phyloP scores from a whole-genome alignment of 441 rosid species.

The Euphorbia corollata region DNA sequence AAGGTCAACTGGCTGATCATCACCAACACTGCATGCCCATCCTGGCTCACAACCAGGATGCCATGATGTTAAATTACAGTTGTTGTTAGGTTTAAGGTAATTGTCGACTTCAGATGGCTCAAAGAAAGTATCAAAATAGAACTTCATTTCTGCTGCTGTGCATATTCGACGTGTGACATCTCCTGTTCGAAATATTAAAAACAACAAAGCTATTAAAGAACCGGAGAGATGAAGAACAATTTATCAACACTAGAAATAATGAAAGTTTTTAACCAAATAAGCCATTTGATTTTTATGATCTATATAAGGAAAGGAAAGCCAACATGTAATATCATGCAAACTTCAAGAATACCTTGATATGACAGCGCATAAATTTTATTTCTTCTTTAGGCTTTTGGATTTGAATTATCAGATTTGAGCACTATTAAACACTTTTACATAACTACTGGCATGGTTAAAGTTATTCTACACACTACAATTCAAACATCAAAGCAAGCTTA shows the following conservation, averaged over 20 bases:
- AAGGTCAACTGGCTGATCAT: conserved; percentile 40
- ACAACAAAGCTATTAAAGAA: background rate
- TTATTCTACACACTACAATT: background rate
- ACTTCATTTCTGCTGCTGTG: conserved; percentile 72
- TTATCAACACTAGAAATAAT: background rate
- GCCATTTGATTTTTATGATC: background rate
- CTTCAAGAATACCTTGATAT: background rate
- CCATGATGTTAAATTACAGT: conserved; percentile 89
- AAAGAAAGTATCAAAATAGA: conserved; percentile 56
- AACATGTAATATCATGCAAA: background rate
- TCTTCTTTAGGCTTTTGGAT: background rate
- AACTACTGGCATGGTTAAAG: too few species aligned
- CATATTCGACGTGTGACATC: conserved; percentile 47
- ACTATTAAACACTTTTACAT: background rate
- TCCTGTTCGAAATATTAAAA: conserved; percentile 38
- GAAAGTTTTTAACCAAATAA: background rate
- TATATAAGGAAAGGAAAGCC: background rate
- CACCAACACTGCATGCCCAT: conserved; percentile 72
- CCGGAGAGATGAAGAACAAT: background rate
- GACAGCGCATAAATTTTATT: background rate
- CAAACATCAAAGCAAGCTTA: background rate
- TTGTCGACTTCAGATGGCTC: conserved; percentile 27
- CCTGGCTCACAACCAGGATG: conserved; percentile 93
- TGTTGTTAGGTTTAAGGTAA: conserved; percentile 49
- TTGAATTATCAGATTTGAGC: background rate